Percentiles rank a stretch among this genome's conserved stretches.
phyloP scores from a whole-genome alignment of 805 yeast genomes.

The Metschnikowia gelsemii region DNA sequence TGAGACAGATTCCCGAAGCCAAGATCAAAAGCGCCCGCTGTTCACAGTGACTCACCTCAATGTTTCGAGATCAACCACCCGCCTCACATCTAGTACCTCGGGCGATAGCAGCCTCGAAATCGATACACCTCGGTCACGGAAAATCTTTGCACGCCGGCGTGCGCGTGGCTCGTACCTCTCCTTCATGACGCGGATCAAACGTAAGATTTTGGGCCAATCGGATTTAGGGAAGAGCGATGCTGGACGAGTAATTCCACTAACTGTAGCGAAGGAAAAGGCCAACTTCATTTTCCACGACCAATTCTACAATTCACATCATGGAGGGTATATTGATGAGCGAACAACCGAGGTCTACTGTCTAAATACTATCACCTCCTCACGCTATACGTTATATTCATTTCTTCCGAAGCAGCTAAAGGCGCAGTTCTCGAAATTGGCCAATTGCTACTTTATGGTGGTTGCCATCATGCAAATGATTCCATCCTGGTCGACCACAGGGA shows the following conservation, averaged over 20 bases:
- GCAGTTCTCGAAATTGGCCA: slow-evolving; percentile 91
- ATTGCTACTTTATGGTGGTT: slow-evolving; percentile 82
- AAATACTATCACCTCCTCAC: slow-evolving; percentile 80
- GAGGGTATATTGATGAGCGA: slow-evolving; percentile 66
- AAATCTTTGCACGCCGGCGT: slow-evolving; percentile 13
- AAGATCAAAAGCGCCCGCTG: slow-evolving; percentile 4
- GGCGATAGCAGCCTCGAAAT: slow-evolving; percentile 3
- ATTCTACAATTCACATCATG: slow-evolving; percentile 23
- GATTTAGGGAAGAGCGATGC: slow-evolving; percentile 31
- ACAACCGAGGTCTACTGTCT: slow-evolving; percentile 55
- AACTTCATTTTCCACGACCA: slow-evolving; percentile 31
- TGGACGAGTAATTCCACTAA: slow-evolving; percentile 77
- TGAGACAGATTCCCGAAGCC: too few relatives aligned
- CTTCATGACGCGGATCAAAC: slow-evolving; percentile 33
- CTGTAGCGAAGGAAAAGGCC: slow-evolving; percentile 40
- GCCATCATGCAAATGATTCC: slow-evolving; percentile 96
- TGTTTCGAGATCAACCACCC: slow-evolving; percentile 15
- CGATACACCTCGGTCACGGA: slow-evolving; percentile 9
- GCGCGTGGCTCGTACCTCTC: slow-evolving; percentile 15
- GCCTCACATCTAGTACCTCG: slow-evolving; percentile 12
- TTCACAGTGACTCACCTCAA: slow-evolving; percentile 9
- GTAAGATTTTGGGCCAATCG: slow-evolving; percentile 8
- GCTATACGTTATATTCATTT: slow-evolving; percentile 77
- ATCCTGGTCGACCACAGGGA: slow-evolving; percentile 96
- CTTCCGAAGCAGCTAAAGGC: slow-evolving; percentile 85